phyloP scores from a whole-genome alignment of 345 rosid species.

The Carallia brachiata region DNA sequence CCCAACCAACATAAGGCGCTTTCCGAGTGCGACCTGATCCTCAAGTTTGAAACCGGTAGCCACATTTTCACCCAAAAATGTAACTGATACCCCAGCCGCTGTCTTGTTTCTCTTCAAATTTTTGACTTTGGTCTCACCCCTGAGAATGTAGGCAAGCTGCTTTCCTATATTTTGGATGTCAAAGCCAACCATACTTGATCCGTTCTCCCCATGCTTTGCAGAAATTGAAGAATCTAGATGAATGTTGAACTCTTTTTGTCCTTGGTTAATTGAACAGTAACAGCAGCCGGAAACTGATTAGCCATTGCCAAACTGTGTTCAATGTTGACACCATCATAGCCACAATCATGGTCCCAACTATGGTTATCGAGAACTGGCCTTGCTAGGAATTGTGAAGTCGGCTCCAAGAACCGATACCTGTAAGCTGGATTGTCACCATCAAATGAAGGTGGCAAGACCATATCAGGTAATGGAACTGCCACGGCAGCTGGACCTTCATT shows the following conservation, averaged over 20 bases:
- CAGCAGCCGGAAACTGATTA: slow-evolving; percentile 66
- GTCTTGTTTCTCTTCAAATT: slow-evolving; percentile 69
- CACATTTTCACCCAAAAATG: slow-evolving; percentile 79
- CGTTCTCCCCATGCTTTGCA: slow-evolving; percentile 75
- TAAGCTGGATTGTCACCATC: slow-evolving; percentile 81
- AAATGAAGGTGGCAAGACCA: slow-evolving; percentile 87
- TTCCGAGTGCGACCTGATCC: slow-evolving; percentile 80
- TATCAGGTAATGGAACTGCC: slow-evolving; percentile 84
- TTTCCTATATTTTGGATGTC: slow-evolving; percentile 95
- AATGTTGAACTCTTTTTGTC: slow-evolving; percentile 92
- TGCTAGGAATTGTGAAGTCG: slow-evolving; percentile 74
- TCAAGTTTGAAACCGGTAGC: slow-evolving; percentile 84
- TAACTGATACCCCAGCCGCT: slow-evolving; percentile 68
- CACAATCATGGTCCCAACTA: slow-evolving; percentile 99
- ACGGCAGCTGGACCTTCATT: slow-evolving; percentile 77
- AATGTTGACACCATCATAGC: slow-evolving; percentile 87
- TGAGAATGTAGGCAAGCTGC: slow-evolving; percentile 77
- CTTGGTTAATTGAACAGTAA: slow-evolving; percentile 81
- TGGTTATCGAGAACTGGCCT: slow-evolving; percentile 92
- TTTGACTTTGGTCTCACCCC: slow-evolving; percentile 89
- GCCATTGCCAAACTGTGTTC: slow-evolving; percentile 68
- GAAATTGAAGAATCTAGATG: slow-evolving; percentile 87
- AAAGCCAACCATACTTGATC: slow-evolving; percentile 91
- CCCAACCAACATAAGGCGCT: slow-evolving; percentile 71
- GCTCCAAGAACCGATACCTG: slow-evolving; percentile 89